phyloP scores from a whole-genome alignment of 768 basidiomycete genomes.

The Rhizopogon rudus region DNA sequence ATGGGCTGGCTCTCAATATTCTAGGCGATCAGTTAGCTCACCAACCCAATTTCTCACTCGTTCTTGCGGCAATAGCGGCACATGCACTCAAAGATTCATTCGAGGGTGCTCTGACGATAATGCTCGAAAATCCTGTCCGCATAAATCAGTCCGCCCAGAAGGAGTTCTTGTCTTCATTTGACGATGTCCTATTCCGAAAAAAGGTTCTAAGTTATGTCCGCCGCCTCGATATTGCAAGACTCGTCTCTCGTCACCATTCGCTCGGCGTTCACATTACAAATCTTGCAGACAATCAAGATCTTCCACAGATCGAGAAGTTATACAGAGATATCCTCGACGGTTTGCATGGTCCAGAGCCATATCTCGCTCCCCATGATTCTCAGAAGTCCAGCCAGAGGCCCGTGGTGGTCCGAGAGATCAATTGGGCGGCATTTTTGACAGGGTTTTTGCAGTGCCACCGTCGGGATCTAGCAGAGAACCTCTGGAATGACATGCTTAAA shows the following conservation, averaged over 20 bases:
- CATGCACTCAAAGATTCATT: constrained; percentile 58
- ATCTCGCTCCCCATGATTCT: constrained; percentile 42
- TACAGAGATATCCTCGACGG: constrained; percentile 50
- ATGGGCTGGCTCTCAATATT: constrained; percentile 20
- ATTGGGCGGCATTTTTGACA: constrained; percentile 63
- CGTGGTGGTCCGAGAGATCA: constrained; percentile 48
- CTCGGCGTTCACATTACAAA: constrained; percentile 47
- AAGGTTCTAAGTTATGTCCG: constrained; percentile 42
- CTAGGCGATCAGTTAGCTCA: constrained; percentile 12
- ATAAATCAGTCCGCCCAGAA: constrained; percentile 30
- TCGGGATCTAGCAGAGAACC: constrained; percentile 49
- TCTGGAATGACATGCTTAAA: constrained; percentile 66
- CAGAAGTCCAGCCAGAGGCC: constrained; percentile 32
- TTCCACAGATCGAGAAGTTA: constrained; percentile 34
- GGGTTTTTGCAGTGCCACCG: constrained; percentile 56
- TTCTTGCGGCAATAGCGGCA: constrained; percentile 56
- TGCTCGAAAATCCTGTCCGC: constrained; percentile 32
- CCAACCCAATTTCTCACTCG: constrained; percentile 30
- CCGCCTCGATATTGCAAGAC: constrained; percentile 46
- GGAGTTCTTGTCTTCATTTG: constrained; percentile 36
- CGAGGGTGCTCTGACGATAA: constrained; percentile 43
- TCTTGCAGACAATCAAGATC: constrained; percentile 33
- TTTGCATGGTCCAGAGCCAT: constrained; percentile 46
- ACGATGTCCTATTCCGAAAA: constrained; percentile 28
- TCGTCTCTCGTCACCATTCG: constrained; percentile 44